Conservation (phyloP, 140 eudicot species). For the Oenanthe javanica region DNA sequence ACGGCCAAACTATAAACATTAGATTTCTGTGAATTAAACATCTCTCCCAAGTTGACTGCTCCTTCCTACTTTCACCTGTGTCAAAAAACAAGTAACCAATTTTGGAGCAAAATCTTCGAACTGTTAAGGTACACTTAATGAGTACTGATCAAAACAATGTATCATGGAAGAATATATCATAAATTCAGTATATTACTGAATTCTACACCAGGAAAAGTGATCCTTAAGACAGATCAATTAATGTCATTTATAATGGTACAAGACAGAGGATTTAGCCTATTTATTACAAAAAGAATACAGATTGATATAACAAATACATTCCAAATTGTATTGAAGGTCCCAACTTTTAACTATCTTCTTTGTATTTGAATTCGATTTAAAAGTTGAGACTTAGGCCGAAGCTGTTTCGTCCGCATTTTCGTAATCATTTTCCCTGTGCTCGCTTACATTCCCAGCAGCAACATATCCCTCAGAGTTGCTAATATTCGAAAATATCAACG, state of each 20-base stretch:
- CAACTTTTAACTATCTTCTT: neutral
- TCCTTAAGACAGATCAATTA: neutral
- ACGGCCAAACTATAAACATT: too few relatives aligned
- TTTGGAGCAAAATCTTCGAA: too few relatives aligned
- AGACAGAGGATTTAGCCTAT: neutral
- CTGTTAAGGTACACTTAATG: neutral
- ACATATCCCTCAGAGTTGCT: constrained; percentile 67
- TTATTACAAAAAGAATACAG: constrained; percentile 8
- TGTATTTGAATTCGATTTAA: neutral
- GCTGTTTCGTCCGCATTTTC: neutral
- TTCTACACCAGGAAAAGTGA: neutral
- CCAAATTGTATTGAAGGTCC: neutral
- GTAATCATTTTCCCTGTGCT: constrained; percentile 24
- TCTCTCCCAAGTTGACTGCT: too few relatives aligned
- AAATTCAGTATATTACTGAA: neutral
- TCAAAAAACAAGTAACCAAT: too few relatives aligned
- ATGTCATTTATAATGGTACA: neutral
- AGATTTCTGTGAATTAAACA: too few relatives aligned
- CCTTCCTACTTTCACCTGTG: too few relatives aligned
- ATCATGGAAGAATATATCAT: neutral
- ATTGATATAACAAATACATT: neutral
- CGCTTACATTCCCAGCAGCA: constrained; percentile 70
- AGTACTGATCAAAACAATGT: neutral
- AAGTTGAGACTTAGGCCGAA: neutral
- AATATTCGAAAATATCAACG: constrained; percentile 59